Base-by-base conservation (phyloP, 1,284 basidiomycete genomes). In the Microbotryum lychnidis-dioicae region DNA sequence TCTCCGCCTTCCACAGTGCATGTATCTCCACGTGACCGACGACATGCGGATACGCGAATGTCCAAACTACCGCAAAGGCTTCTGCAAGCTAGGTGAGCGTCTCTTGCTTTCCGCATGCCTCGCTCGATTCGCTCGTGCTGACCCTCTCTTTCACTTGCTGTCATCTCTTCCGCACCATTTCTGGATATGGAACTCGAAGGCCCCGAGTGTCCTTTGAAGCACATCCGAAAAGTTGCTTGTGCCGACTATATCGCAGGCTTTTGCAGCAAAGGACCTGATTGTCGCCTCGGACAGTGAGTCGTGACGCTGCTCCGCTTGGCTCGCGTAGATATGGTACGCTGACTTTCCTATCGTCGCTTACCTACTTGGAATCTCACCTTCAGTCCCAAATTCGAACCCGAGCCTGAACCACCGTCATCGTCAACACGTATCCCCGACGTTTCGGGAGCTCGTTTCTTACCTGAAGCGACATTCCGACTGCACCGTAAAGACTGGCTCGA, bases 21-120 rank as follows among this genome's bases (percentile, higher is more conserved):
- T 99, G 69, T 98, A 98, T 75, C 87, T 91, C 27, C 96, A 99
- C 77, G 91, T 93, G n/a, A 92, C 91, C 71, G 90, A 94, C 73
- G 82, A 89, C 64, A 85, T 86, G 71, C 86, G 92, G 29, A 67
- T 75, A 20, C 65, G 73, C 45, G 91, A 97, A 74, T 99, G 96
- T 74, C 91, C 92, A 54, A 89, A 93, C 75, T 98, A 96, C 75
- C 87, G 88, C 67, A 80, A 96, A 64, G 96, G 96, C 0, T 99
- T 98, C 75, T 99, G 96, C 76, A 87, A 85, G 73, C 80, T 91
- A 63, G 91, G 89, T 91, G 12, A 46, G 57, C n/a, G 12, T 12
- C 31, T 18, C n/a, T 7, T 29, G 61, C 53, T 56, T 50, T 42
- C 60, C 42, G 4, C 51, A 20, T 37, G 4, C 12, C 37, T 6